phyloP scores from a whole-genome alignment of 2,329 filamentous ascomycete species.

The Diplodia seriata region DNA sequence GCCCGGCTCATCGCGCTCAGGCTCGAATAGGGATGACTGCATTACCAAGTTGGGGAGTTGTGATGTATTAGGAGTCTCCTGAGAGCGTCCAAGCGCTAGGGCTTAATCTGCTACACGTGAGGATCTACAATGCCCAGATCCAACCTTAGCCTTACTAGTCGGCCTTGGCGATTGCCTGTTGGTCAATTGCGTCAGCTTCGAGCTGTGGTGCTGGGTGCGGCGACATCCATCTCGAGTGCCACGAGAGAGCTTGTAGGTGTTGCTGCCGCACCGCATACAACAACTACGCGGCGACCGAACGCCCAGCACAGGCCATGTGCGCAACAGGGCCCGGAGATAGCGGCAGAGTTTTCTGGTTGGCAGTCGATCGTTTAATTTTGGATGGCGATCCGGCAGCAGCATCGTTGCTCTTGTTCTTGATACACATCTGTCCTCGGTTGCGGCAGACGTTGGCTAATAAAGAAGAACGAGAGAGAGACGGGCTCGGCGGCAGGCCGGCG shows the following conservation, averaged over 20 bases:
- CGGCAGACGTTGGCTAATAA: not conserved
- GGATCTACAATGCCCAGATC: constrained; percentile 16
- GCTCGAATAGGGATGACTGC: constrained; percentile 20
- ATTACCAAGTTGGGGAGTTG: constrained; percentile 13
- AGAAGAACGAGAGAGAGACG: no score
- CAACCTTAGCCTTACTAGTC: not conserved
- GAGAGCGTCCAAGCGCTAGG: constrained; percentile 13
- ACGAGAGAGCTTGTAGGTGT: no score
- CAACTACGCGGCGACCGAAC: not conserved
- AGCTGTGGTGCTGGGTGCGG: no score
- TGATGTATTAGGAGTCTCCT: constrained; percentile 2
- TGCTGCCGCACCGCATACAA: not conserved
- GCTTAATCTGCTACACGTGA: constrained; percentile 14
- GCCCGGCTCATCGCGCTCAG: constrained; percentile 8
- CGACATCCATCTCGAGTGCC: no score
- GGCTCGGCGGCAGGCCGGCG: not conserved
- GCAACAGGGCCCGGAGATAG: constrained; percentile 13
- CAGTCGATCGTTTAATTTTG: constrained; percentile 15
- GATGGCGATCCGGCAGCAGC: not conserved
- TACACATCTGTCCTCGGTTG: not conserved
- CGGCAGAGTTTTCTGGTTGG: not conserved
- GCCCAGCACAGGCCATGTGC: not conserved
- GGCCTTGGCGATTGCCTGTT: not conserved
- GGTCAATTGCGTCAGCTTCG: not conserved
- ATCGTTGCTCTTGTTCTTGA: not conserved